Base-by-base conservation (phyloP, 257 asterid genomes). In the Capsicum rhomboideum region DNA sequence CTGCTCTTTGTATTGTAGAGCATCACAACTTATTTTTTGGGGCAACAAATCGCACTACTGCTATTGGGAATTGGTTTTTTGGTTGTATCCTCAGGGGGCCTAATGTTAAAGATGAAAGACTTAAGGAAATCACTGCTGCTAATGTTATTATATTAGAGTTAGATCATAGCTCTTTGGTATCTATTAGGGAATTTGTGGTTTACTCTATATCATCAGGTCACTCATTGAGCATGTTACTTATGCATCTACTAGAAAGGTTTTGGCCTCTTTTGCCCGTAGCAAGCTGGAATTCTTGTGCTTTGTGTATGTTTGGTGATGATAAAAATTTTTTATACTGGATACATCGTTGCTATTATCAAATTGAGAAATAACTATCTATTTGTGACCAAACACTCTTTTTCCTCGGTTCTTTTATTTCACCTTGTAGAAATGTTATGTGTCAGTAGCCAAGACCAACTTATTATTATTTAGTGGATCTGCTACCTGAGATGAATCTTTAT, bases 271-370 rank as follows among this genome's bases (percentile, higher is more conserved):
- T 93, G 52, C 91, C 93, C 78, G 64, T 83, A 37, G 86, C 91
- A 84, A 89, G 90, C 80, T 94, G 95, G 97, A 97, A 93, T 83
- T 94, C 92, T 82, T 87, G 89, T 66, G 90, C 90, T 61, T 26
- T 92, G 2, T 93, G 97, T 97, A 89, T 88, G 85, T 64, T 92
- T 34, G 91, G 88, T 86, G 87, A 88, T 85, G 97, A 92, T 54
- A 90, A 90, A 52, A 87, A 95, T 94, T 90, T 90, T 59, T 89
- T 95, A 79, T 97, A 91, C 90, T 91, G 92, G 96, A 84, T 87
- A 88, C 90, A 86, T 63, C 91, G 97, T 74, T 91, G 92, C 66
- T 95, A 97, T 84, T 97, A 85, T 71, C 97, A 97, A 82, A 82
- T 87, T 64, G 91, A 89, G 87, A 84, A 82, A 20, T 63, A 37